These are phyloP conservation scores for Microcera coccophila DNA, from an alignment of 2,329 filamentous ascomycete species.

Conservation along the genomic window DNA sequence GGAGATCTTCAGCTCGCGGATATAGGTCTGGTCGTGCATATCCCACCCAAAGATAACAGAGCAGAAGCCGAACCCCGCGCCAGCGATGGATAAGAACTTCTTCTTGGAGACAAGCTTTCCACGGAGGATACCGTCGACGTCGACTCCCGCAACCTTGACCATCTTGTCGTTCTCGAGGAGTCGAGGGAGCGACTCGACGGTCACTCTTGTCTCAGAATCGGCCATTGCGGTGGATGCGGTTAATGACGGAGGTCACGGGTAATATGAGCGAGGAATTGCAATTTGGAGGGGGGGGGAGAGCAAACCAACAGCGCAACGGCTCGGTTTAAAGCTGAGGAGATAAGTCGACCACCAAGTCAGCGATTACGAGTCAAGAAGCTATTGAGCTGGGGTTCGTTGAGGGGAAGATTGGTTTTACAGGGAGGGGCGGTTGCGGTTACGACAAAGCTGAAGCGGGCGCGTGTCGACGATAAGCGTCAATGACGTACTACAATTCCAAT, in stretches of 20 bases:
- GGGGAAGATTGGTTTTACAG: too few species aligned
- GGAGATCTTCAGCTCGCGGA: slow-evolving; percentile 78
- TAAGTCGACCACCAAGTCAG: too few species aligned
- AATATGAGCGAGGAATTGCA: not conserved
- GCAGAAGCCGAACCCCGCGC: slow-evolving; percentile 85
- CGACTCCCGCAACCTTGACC: slow-evolving; percentile 83
- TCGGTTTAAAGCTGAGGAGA: not conserved
- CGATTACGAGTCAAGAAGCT: too few species aligned
- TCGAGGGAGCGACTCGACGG: slow-evolving; percentile 59
- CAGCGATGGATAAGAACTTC: slow-evolving; percentile 83
- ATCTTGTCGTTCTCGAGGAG: slow-evolving; percentile 68
- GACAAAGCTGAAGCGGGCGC: not conserved
- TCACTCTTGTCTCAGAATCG: slow-evolving; percentile 41
- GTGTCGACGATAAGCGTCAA: not conserved
- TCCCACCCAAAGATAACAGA: slow-evolving; percentile 95
- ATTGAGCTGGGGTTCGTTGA: too few species aligned
- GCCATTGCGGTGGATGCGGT: slow-evolving; percentile 24
- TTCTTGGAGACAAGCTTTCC: slow-evolving; percentile 90
- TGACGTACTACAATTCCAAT: too few species aligned
- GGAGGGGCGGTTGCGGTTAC: not conserved
- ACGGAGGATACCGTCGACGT: slow-evolving; percentile 81
- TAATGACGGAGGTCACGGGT: slow-evolving; percentile 4
- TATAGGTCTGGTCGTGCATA: slow-evolving; percentile 91
- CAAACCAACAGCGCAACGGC: too few species aligned
- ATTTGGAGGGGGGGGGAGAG: not conserved